Evolutionary conservation across 805 yeast genomes (phyloP), one percentile per base, ranked within the genome.

Genomic region (Cyberlindnera mississippiensis): DNA sequence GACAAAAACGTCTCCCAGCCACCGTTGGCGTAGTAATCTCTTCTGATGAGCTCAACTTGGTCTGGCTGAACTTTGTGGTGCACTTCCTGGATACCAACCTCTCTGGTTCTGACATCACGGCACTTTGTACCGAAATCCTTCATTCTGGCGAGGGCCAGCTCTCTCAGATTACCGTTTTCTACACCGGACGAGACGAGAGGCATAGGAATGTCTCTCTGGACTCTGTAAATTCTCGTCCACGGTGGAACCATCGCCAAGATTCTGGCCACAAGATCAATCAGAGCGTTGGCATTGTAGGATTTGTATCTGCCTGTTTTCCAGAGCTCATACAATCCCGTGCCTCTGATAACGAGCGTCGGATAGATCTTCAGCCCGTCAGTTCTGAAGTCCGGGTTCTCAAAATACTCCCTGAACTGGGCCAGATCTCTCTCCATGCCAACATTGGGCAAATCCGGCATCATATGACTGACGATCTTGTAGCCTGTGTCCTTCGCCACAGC

Each of bases 391-490:
- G 99, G 99, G 62, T 87, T 93, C 56, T 91, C 98, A 61, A 93
- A 93, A 68, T 93, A 93, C 62, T 93, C 99, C 57, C 83, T 79
- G 60, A 93, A 93, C 67, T 93, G 99, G 58, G 89, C 96, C 45
- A 91, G 69, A 62, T 93, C 99, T 62, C 99, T 78, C 66, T 93
- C 99, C 96, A 91, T 87, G 15, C 98, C 99, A 45, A 93, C 97
- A 58, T 93, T 93, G 14, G 99, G 99, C 56, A 93, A 72, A 70
- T 93, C 99, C 13, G 99, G 99, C 99, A 93, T 93, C 99, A 93
- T 93, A 67, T 93, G 99, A 51, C 95, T 82, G 18, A 93, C 99
- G 40, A 93, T 96, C 62, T 93, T 93, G 66, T 90, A 93, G 12
- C 99, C 99, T 1, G 99, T 91, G 64, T 93, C 99, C 61, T 93